These are phyloP conservation scores for Zygoascus ofunaensis DNA, from an alignment of 805 yeast species.

Conservation along the genomic window DNA sequence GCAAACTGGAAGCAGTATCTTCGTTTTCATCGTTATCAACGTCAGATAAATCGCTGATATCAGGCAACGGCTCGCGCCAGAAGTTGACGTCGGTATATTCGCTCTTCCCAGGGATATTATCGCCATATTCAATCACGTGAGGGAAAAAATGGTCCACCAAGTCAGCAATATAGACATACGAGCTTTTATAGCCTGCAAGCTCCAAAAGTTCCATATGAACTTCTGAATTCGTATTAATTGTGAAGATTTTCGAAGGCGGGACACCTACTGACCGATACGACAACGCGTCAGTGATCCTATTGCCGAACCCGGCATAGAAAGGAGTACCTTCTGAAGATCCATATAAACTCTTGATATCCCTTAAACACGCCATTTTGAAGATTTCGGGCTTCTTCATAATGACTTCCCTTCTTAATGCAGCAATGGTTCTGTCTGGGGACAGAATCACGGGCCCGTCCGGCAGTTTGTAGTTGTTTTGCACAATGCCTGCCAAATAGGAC, in stretches of 20 bases:
- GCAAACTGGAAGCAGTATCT: neutral
- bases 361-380: constrained; percentile 95
- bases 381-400: constrained; percentile 93
- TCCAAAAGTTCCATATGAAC: constrained; percentile 95
- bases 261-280: constrained; percentile 89
- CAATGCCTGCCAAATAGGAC: constrained; percentile 66
- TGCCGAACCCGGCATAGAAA: constrained; percentile 97
- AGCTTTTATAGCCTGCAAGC: constrained; percentile 82
- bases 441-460: constrained; percentile 91
- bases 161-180: constrained; percentile 84
- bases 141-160: constrained; percentile 97
- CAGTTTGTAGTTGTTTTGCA: constrained; percentile 62
- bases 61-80: constrained; percentile 79
- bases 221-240: constrained; percentile 93
- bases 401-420: constrained; percentile 86
- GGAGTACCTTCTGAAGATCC: constrained; percentile 32
- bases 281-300: constrained; percentile 90
- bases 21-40: constrained; percentile 16
- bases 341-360: constrained; percentile 72
- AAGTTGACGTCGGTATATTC: constrained; percentile 73
- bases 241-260: constrained; percentile 88
- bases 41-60: constrained; percentile 29
- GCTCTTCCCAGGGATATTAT: constrained; percentile 19
- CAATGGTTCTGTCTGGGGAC: constrained; percentile 94
- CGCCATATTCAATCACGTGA: constrained; percentile 41